These are phyloP conservation scores for Lepiota venenata DNA, from an alignment of 768 basidiomycete genomes.

Conservation along the genomic window DNA sequence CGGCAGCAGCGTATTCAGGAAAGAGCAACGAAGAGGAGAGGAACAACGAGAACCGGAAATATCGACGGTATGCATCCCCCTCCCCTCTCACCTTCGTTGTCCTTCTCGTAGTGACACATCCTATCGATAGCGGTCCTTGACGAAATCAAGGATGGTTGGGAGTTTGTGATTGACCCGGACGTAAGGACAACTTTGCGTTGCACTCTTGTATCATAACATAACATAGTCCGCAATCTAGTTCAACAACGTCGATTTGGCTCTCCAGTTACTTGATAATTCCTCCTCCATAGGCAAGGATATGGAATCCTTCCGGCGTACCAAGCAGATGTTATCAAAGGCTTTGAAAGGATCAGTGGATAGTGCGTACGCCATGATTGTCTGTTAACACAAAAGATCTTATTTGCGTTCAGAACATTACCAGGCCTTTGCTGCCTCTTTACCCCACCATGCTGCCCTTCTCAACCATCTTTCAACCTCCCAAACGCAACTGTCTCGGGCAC, in stretches of 20 bases:
- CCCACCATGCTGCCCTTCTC: conserved; percentile 81
- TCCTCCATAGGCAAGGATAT: conserved; percentile 73
- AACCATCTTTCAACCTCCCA: conserved; percentile 72
- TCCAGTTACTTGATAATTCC: conserved; percentile 80
- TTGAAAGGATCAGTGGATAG: conserved; percentile 88
- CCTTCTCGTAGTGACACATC: conserved; percentile 1
- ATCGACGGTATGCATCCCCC: conserved; percentile 66
- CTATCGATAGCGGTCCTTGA: conserved; percentile 65
- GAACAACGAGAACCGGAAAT: conserved; percentile 66
- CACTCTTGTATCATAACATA: conserved; percentile 9
- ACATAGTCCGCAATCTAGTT: conserved; percentile 48
- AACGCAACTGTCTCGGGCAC: conserved; percentile 67
- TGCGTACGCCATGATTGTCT: conserved; percentile 36
- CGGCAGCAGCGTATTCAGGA: conserved; percentile 70
- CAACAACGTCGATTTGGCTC: conserved; percentile 90
- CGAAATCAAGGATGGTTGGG: conserved; percentile 88
- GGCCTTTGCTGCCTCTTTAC: conserved; percentile 91
- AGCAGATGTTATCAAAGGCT: conserved; percentile 72
- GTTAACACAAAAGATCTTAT: conserved; percentile 4
- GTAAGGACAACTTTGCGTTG: conserved; percentile 37
- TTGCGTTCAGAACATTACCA: conserved; percentile 73
- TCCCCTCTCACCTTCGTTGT: conserved; percentile 1
- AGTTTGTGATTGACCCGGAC: conserved; percentile 79
- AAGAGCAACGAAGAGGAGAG: conserved; percentile 51
- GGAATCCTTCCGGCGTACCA: conserved; percentile 72